These are phyloP conservation scores for Diversispora eburnea DNA, from an alignment of 192 early-diverging fungal genomes.

Conservation along the genomic window DNA sequence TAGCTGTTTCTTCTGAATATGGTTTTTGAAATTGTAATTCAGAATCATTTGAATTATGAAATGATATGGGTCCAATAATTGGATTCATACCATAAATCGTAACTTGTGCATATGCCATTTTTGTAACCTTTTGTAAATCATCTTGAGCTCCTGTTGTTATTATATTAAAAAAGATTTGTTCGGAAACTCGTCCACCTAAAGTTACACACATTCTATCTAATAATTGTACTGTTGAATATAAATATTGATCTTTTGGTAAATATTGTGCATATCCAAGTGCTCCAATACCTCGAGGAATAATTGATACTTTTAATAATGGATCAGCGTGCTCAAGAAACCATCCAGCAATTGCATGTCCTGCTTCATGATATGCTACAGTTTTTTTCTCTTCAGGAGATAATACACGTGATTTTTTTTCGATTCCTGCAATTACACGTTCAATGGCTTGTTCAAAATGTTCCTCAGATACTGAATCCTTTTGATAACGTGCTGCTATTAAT, in stretches of 20 bases:
- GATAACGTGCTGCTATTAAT: slow-evolving; percentile 88
- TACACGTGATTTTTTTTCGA: slow-evolving; percentile 96
- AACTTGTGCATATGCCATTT: slow-evolving; percentile 97
- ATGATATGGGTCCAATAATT: slow-evolving; percentile 84
- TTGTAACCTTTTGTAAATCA: slow-evolving; percentile 96
- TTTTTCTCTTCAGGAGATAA: slow-evolving; percentile 97
- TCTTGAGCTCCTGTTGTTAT: slow-evolving; percentile 96
- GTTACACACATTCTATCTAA: slow-evolving; percentile 91
- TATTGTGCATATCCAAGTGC: slow-evolving; percentile 99
- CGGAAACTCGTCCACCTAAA: slow-evolving; percentile 79
- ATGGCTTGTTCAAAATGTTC: slow-evolving; percentile 97
- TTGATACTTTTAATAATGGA: slow-evolving; percentile 96
- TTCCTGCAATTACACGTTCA: slow-evolving; percentile 95
- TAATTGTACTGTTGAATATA: slow-evolving; percentile 90
- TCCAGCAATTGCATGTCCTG: slow-evolving; percentile 96
- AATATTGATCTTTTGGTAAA: slow-evolving; percentile 93
- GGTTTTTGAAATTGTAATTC: slow-evolving; percentile 89
- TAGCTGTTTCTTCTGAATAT: slow-evolving; percentile 91
- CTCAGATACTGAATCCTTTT: slow-evolving; percentile 70
- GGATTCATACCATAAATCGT: slow-evolving; percentile 93
- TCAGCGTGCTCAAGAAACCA: slow-evolving; percentile 97
- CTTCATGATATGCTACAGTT: slow-evolving; percentile 99
- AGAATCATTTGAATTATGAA: slow-evolving; percentile 60
- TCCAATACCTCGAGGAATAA: slow-evolving; percentile 93
- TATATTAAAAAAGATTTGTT: slow-evolving; percentile 88